Conservation (phyloP, 257 asterid genomes). For the Rehmannia glutinosa region DNA sequence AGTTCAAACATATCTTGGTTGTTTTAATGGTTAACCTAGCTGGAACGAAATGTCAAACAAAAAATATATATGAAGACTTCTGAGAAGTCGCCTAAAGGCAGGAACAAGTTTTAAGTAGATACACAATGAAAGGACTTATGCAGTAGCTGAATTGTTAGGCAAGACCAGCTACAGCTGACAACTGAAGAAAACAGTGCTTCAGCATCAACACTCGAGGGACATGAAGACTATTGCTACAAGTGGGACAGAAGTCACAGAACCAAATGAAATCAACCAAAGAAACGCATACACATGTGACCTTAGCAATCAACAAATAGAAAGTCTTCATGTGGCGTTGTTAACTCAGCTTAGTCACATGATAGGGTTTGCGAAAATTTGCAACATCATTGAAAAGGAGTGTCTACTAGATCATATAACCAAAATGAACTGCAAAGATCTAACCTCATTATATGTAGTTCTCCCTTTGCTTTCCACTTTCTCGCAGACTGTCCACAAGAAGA, state of each 20-base stretch:
- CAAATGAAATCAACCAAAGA: not conserved
- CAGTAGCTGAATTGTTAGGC: too few relatives aligned
- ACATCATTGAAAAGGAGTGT: not conserved
- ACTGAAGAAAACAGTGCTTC: not conserved
- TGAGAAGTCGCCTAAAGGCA: not conserved
- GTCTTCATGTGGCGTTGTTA: not conserved
- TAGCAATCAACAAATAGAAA: not conserved
- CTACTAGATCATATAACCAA: not conserved
- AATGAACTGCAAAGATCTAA: conserved; percentile 27
- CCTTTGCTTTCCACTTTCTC: conserved; percentile 99
- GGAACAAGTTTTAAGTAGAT: too few relatives aligned
- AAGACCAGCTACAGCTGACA: not conserved
- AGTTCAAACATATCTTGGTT: too few relatives aligned
- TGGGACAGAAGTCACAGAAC: not conserved
- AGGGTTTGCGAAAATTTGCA: not conserved
- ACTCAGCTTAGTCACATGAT: not conserved
- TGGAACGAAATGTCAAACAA: not conserved
- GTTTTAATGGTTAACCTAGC: not conserved
- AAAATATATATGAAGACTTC: not conserved
- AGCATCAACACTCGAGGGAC: not conserved
- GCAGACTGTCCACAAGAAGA: conserved; percentile 59
- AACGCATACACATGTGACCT: not conserved
- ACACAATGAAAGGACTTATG: too few relatives aligned
- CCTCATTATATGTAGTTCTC: conserved; percentile 98
- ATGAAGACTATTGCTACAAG: not conserved